Base-by-base conservation (phyloP, 2,329 filamentous ascomycete species). In the Penicillium sp. region DNA sequence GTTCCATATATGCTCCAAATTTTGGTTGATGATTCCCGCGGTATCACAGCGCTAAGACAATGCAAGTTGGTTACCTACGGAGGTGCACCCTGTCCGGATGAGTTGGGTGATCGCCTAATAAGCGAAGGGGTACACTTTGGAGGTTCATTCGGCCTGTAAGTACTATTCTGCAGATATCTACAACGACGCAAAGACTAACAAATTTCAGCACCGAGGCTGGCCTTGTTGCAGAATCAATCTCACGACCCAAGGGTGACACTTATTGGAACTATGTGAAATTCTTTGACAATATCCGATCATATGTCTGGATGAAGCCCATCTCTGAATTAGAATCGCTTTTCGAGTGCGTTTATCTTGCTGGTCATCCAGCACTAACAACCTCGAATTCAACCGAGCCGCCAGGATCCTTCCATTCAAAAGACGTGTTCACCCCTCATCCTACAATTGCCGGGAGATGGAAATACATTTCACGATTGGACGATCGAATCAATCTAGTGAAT, bases 191-290 rank as follows among this genome's bases (percentile, higher is more conserved):
- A 19, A 17, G 4, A 27, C 49, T 64, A 42, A 68, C 62, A 42
- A 38, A n/a, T 27, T 0, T 25, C 39, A 78, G 76, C 52, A 78
- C 77, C 8, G 77, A 79, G 59, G 75, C 77, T 13, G 78, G 78
- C 4, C 70, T 78, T 6, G 70, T 77, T 2, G 76, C 75, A 13
- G 76, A 78, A 53, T 79, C 77, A 1, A 72, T 78, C 38, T 65
- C 70, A 6, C 73, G 77, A 10, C 72, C 73, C 3, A 67, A 66
- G 3, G 69, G 61, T 2, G 75, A 78, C 45, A 71, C 74, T 15
- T 67, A 72, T n/a, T 80, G 78, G 78, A 73, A 76, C 31, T 79
- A 79, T 57, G 57, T 80, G 48, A 66, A 70, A 15, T 74, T 75
- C 19, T 78, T 75, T 41, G 70, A 71, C 17, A 73, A 73, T 47